These are phyloP conservation scores for Rhytidhysteron rufulum DNA, from an alignment of 2,329 filamentous ascomycete genomes.

Conservation along the genomic window DNA sequence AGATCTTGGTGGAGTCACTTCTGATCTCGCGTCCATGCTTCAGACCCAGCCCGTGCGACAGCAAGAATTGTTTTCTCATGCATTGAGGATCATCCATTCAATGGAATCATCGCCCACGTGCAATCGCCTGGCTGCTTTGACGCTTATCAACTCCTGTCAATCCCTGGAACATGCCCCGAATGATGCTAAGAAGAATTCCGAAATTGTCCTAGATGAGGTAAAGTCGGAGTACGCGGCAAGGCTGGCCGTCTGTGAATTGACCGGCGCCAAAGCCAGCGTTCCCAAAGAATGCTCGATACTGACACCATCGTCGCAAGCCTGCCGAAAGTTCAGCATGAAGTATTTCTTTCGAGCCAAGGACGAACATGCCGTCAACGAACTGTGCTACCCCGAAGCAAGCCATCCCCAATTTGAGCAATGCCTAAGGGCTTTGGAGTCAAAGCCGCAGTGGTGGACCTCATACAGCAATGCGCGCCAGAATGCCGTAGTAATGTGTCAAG, in stretches of 20 bases:
- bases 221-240: slow-evolving; percentile 60
- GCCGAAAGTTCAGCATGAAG: slow-evolving; percentile 15
- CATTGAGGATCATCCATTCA: slow-evolving; percentile 41
- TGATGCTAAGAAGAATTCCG: slow-evolving; percentile 11
- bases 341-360: slow-evolving; percentile 16
- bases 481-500: slow-evolving; percentile 60
- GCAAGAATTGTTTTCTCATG: slow-evolving; percentile 37
- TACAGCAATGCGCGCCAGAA: slow-evolving; percentile 62
- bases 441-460: slow-evolving; percentile 60
- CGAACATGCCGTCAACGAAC: slow-evolving; percentile 11
- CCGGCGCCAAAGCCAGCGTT: slow-evolving; percentile 47
- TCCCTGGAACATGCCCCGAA: slow-evolving; percentile 34
- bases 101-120: slow-evolving; percentile 48
- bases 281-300: slow-evolving; percentile 52
- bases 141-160: slow-evolving; percentile 53
- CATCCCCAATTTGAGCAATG: slow-evolving; percentile 46
- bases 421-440: slow-evolving; percentile 50
- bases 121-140: slow-evolving; percentile 49
- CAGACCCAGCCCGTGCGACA: slow-evolving; percentile 13
- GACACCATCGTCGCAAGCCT: slow-evolving; percentile 36
- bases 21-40: slow-evolving; percentile 13
- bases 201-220: slow-evolving; percentile 30
- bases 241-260: slow-evolving; percentile 61
- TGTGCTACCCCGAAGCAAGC: slow-evolving; percentile 33
- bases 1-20: not conserved